Evolutionary conservation across 352 stramenopile genomes (phyloP).

Genomic region (Phytophthora sojae): DNA sequence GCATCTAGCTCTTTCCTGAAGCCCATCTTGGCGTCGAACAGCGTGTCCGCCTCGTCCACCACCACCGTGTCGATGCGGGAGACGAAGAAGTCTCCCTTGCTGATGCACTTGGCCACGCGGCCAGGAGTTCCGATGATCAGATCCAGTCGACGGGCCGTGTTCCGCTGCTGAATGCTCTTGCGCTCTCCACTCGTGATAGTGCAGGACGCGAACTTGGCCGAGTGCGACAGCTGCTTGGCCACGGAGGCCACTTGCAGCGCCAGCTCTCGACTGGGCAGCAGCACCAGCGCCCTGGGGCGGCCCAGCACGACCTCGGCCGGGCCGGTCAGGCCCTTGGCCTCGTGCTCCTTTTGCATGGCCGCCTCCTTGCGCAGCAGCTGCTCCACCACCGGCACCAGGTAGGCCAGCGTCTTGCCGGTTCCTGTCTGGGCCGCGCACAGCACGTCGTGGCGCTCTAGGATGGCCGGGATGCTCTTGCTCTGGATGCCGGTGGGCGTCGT

Average conservation of each 20-base stretch:
- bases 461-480: constrained; percentile 54
- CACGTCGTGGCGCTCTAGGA: constrained; percentile 59
- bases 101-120: constrained; percentile 76
- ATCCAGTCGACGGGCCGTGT: constrained; percentile 58
- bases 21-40: constrained; percentile 87
- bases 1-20: constrained; percentile 80
- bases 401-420: constrained; percentile 75
- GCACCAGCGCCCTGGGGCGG: constrained; percentile 59
- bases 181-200: constrained; percentile 72
- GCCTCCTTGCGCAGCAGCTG: constrained; percentile 55
- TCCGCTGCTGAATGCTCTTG: constrained; percentile 73
- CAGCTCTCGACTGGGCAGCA: constrained; percentile 76
- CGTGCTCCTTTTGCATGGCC: constrained; percentile 27
- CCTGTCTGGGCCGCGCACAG: constrained; percentile 73
- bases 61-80: constrained; percentile 76
- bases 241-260: constrained; percentile 73
- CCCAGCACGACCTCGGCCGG: constrained; percentile 27
- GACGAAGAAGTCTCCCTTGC: constrained; percentile 76
- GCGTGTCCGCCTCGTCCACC: constrained; percentile 82
- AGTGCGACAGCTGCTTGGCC: constrained; percentile 71
- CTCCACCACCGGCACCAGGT: constrained; percentile 66
- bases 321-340: constrained; percentile 2
- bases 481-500: constrained; percentile 61
- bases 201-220: constrained; percentile 72
- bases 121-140: constrained; percentile 82